Base-by-base conservation (phyloP, 208 protist species). In the Endotrypanum monterogeii region DNA sequence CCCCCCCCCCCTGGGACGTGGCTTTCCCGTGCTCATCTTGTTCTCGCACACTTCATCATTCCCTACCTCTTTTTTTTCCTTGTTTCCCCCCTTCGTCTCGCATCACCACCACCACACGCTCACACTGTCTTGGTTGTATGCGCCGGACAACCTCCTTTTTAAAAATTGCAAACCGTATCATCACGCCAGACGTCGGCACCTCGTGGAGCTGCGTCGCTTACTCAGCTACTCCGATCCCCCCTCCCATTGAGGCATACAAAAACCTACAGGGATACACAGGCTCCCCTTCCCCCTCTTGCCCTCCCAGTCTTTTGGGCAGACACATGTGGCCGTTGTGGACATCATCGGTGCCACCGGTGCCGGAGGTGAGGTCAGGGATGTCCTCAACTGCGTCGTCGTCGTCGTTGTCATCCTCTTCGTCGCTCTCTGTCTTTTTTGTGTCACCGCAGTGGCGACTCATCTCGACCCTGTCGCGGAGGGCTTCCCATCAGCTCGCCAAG, bases 251-350 rank as follows among this genome's bases (percentile, higher is more conserved):
- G 44, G 44, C 44, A 48, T 11, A 48, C 8, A 48, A 5, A 48
- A 0, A 48, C 44, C 5, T 54, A 20, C 37, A 48, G 12, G 14
- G 20, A 51, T n/a, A 54, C 25, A 51, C 61, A 54, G 18, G 44
- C 8, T 8, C 60, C 28, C 62, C 71, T 65, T n/a, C 1, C 23
- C 60, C 63, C 51, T 3, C 41, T 70, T 30, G 39, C 6, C 51
- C 63, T n/a, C 25, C 71, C 32, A n/a, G 48, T 35, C 44, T 16
- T 48, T 63, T 71, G 54, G 41, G 51, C 18, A 67, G 62, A 35
- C 62, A n/a, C 30, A 80, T 80, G 76, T 80, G 76, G 76, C 68
- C 67, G 28, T 70, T 63, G 54, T 74, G 69, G 74, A 52, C 62
- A 57, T 69, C 67, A 52, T 61, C 25, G 32, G 32, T 23, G 20